Evolutionary conservation across 1,284 basidiomycete species (phyloP), one percentile per base, ranked within the genome.

Genomic region (Ustilago esculenta): DNA sequence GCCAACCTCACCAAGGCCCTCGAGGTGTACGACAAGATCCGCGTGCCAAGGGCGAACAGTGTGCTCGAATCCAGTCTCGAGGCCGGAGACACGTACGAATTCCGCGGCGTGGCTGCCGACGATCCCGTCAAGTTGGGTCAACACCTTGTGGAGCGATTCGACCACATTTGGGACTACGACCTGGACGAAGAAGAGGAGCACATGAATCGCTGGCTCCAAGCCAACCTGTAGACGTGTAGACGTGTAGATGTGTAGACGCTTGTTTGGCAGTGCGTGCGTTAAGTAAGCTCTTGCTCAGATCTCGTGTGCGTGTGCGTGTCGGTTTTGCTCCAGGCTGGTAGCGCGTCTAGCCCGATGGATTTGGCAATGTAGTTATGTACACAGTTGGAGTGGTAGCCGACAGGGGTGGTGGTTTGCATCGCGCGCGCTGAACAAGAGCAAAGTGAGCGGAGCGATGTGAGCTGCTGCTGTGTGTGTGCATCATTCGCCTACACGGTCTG

Each of bases 1-100:
- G 65, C 73, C n/a, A 87, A 86, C 66, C 68, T 89, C 14, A 80
- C 84, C 65, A 87, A 87, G 65, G 76, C 83, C 67, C 27, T 81
- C 11, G 10, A 44, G 15, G 58, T 73, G 14, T 74, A 76, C 39
- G 60, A 79, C 21, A n/a, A 35, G 15, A 67, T 66, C 20, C 70
- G 80, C 10, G 65, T 78, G 15, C 68, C 73, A 1, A 60, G 81
- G 1, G 77, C 68, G 2, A 71, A 73, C 23, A 37, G 58, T 10
- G 77, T 82, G 23, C 42, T 77, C 24, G 42, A 59, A 33, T 69
- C 72, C 2, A 73, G 68, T 39, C 47, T 72, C 12, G 73, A 80
- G 20, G 71, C 68, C 0, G 72, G 72, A 3, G 68, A 73, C 33
- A 60, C 52, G 17, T 73, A 73, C 42, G 68, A 73, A 40, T 70